Base-by-base conservation (phyloP, 1,139 yeast genomes). In the Geotrichum klebahnii region DNA sequence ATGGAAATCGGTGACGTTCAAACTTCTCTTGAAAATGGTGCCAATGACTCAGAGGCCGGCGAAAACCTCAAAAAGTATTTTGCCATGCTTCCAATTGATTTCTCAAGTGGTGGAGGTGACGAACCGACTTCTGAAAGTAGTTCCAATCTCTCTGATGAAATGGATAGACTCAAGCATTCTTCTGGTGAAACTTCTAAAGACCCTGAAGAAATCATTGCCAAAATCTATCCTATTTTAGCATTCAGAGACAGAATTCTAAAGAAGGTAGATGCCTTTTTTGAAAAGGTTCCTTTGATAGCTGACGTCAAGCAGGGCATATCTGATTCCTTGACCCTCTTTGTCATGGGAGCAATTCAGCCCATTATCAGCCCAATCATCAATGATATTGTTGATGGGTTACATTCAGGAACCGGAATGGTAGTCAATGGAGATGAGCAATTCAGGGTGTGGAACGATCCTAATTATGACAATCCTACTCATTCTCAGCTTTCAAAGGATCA, bases 401-500 rank as follows among this genome's bases (percentile, higher is more conserved):
- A 51, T 31, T 52, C 55, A 3, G 60, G 63, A 14, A 55, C 61
- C n/a, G 51, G 55, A 14, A 47, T 54, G 50, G 59, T 54, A 8
- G 61, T 58, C n/a, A 46, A 52, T 29, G 60, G 58, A 23, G 60
- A 58, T 5, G 63, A 57, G 28, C 64, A 60, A 48, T 55, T 55
- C 31, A 59, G 55, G 24, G 63, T 60, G 6, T 60, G 62, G 59
- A 56, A 56, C 32, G 54, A 59, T 41, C 54, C 60, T 17, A 47
- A 46, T 17, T 53, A 55, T 33, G 46, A 54, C 20, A 56, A 59
- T 31, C 64, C 64, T 6, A 60, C 64, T 5, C 64, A 60, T 44
- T 55, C 60, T 12, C 61, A 58, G 53, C 51, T 60, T 14, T 60
- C 63, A 19, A 60, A 60, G 50, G 64, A 60, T 43, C 64, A 60